phyloP scores from a whole-genome alignment of 495 filamentous ascomycete genomes.

The Podospora bellae-mahoneyi region DNA sequence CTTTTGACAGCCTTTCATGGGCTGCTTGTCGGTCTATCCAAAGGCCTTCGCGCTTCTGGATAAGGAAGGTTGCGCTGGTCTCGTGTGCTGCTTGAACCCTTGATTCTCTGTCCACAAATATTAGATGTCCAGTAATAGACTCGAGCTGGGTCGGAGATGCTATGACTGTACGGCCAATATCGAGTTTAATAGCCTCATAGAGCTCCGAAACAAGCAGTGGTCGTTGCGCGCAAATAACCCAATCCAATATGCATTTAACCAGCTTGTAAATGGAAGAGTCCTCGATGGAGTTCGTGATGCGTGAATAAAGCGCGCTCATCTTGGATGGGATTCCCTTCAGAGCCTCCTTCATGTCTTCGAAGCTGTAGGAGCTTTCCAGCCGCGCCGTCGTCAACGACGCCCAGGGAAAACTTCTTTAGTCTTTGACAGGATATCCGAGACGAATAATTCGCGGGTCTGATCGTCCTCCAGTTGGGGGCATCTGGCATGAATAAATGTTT shows the following conservation, averaged over 20 bases:
- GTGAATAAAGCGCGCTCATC: conserved; percentile 16
- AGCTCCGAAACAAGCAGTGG: conserved; percentile 10
- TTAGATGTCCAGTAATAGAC: conserved; percentile 12
- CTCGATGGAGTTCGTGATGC: conserved; percentile 8
- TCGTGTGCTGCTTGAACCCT: conserved; percentile 11
- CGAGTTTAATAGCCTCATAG: conserved; percentile 13
- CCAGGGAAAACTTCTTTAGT: conserved; percentile 25
- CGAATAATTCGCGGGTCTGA: conserved; percentile 6
- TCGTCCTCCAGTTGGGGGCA: not conserved
- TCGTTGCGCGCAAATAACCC: conserved; percentile 16
- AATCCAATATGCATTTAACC: conserved; percentile 17
- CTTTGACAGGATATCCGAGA: conserved; percentile 16
- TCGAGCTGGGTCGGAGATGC: conserved; percentile 5
- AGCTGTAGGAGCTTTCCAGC: conserved; percentile 17
- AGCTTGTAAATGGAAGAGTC: conserved; percentile 12
- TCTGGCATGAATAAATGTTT: conserved; percentile 10
- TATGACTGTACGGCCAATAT: conserved; percentile 12
- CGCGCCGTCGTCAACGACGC: conserved; percentile 19
- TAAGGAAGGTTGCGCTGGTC: conserved; percentile 15
- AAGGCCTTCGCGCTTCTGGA: not conserved
- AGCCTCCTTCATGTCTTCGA: conserved; percentile 21
- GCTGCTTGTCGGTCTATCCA: conserved; percentile 2
- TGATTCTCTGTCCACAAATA: conserved; percentile 6
- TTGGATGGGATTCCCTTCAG: conserved; percentile 12
- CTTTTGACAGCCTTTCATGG: conserved; percentile 8